phyloP scores from a whole-genome alignment of 345 rosid genomes.

The Brassica napus region DNA sequence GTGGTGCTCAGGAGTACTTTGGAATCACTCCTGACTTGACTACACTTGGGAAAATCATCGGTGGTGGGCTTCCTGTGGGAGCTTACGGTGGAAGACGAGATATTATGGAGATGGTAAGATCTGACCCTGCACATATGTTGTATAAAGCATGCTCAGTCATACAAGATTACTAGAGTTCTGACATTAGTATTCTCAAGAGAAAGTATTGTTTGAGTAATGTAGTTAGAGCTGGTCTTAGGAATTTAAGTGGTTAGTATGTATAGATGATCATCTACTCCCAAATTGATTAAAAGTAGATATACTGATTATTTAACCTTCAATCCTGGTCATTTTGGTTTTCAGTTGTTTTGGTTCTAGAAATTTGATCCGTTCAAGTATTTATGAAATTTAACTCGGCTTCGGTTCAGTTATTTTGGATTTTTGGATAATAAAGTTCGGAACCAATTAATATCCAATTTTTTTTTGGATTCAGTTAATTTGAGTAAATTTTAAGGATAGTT shows the following conservation, averaged over 20 bases:
- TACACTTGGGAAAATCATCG: conserved; percentile 89
- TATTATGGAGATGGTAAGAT: conserved; percentile 81
- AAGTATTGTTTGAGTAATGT: neutral
- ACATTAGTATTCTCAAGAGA: neutral
- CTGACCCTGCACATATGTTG: neutral
- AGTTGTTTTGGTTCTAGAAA: neutral
- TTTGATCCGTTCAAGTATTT: neutral
- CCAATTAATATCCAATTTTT: too few species aligned
- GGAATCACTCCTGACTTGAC: conserved; percentile 80
- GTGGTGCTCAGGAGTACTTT: conserved; percentile 92
- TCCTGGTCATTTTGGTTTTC: neutral
- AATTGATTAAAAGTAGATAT: neutral
- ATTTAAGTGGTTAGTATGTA: neutral
- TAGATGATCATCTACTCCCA: neutral
- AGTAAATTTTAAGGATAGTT: too few species aligned
- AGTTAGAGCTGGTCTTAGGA: neutral
- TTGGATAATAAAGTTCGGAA: neutral
- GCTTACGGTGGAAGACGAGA: conserved; percentile 95
- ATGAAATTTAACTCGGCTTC: neutral
- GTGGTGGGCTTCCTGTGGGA: conserved; percentile 91
- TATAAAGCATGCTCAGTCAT: neutral
- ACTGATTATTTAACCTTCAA: neutral
- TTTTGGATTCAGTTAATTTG: too few species aligned
- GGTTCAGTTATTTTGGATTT: neutral
- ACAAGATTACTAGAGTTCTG: neutral